Conservation (phyloP, 2,329 filamentous ascomycete species). For the Aspergillus sojae region DNA sequence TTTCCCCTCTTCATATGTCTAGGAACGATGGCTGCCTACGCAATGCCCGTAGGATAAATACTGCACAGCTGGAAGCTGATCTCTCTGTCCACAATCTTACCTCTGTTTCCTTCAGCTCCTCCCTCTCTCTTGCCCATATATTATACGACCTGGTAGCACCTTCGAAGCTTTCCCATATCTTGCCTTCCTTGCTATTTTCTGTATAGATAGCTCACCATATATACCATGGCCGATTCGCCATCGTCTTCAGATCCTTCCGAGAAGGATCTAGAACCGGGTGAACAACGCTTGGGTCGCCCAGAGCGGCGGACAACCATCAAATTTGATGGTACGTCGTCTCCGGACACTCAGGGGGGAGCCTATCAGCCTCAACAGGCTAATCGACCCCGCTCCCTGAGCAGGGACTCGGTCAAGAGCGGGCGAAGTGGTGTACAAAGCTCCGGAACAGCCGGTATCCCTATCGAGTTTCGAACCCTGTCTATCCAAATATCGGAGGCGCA, state of each 20-base stretch:
- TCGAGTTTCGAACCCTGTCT: slow-evolving; percentile 43
- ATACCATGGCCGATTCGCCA: background rate
- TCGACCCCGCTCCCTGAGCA: slow-evolving; percentile 24
- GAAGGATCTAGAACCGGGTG: slow-evolving; percentile 3
- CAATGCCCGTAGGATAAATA: background rate
- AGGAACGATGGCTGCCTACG: background rate
- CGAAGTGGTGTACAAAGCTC: slow-evolving; percentile 15
- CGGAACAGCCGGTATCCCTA: slow-evolving; percentile 31
- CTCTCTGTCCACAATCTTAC: background rate
- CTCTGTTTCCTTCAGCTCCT: background rate
- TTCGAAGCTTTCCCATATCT: background rate
- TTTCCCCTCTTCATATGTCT: background rate
- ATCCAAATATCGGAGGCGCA: slow-evolving; percentile 44
- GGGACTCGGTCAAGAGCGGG: slow-evolving; percentile 22
- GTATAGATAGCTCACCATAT: background rate
- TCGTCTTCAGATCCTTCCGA: slow-evolving; percentile 1
- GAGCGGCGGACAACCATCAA: slow-evolving; percentile 21
- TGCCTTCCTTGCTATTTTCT: background rate
- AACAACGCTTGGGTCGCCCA: slow-evolving; percentile 11
- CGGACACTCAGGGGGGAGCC: slow-evolving; percentile 13
- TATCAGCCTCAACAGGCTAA: slow-evolving; percentile 20
- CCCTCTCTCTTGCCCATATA: background rate
- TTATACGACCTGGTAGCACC: background rate
- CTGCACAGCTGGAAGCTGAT: background rate
- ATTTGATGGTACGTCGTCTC: slow-evolving; percentile 21